A percentile compares a stretch with the other conserved stretches of the same genome.
phyloP scores from a whole-genome alignment of 768 basidiomycete species.

The Agrocybe praecox region DNA sequence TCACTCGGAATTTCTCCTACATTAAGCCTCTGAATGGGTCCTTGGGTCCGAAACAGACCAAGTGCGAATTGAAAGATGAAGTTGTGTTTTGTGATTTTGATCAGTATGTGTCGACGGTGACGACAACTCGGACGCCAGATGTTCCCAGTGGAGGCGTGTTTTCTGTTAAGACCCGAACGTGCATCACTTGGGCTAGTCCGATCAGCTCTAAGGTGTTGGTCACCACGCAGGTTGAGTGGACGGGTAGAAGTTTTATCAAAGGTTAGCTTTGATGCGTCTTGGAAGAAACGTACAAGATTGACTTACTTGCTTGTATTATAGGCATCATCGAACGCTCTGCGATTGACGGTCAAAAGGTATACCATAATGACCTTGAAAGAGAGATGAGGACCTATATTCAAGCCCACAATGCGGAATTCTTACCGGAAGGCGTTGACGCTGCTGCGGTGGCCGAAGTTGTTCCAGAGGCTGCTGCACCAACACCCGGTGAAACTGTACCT shows the following conservation, averaged over 20 bases:
- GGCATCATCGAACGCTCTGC: constrained; percentile 93
- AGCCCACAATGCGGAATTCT: constrained; percentile 87
- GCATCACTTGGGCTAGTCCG: constrained; percentile 90
- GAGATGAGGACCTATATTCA: constrained; percentile 89
- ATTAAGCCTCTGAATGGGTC: constrained; percentile 90
- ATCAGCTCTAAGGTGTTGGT: constrained; percentile 80
- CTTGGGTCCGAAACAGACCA: constrained; percentile 93
- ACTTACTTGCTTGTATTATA: constrained; percentile 27
- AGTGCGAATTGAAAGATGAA: constrained; percentile 94
- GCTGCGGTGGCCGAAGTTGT: constrained; percentile 30
- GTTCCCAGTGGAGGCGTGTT: constrained; percentile 95
- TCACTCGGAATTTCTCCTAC: constrained; percentile 91
- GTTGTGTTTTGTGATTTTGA: constrained; percentile 80
- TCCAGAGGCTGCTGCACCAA: constrained; percentile 5
- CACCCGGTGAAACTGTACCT: not conserved
- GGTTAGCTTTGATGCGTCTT: constrained; percentile 42
- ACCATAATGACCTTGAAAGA: constrained; percentile 80
- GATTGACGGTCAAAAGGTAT: constrained; percentile 89
- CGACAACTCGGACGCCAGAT: constrained; percentile 91
- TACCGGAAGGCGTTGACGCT: constrained; percentile 77
- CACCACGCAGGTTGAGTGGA: constrained; percentile 94
- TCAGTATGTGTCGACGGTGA: constrained; percentile 78
- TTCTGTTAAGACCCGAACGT: constrained; percentile 91
- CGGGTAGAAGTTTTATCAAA: constrained; percentile 95
- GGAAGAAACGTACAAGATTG: not conserved